Conservation (phyloP, 257 asterid species). For the Striga asiatica region DNA sequence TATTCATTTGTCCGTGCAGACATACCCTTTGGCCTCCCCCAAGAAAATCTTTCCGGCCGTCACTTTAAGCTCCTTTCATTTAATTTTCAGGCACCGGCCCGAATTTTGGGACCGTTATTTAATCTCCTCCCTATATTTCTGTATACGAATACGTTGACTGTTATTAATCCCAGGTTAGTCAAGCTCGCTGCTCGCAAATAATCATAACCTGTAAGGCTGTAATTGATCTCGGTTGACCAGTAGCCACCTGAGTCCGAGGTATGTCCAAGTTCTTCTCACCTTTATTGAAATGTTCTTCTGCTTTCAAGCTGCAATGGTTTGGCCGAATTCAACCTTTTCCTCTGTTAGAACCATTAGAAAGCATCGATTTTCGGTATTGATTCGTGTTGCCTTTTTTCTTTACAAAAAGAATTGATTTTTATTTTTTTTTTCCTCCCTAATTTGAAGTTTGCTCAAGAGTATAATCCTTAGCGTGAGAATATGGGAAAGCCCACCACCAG, state of each 20-base stretch:
- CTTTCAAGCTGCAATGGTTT: no score
- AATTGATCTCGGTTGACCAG: conserved; percentile 10
- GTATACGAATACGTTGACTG: not conserved
- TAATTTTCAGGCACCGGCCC: not conserved
- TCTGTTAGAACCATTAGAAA: no score
- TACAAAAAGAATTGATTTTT: no score
- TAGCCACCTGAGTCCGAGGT: conserved; percentile 27
- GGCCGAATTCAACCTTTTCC: no score
- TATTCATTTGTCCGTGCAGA: conserved; percentile 13
- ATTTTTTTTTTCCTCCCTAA: not conserved
- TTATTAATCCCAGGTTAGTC: not conserved
- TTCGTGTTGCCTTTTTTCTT: not conserved
- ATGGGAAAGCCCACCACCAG: conserved; percentile 87
- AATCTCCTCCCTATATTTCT: not conserved
- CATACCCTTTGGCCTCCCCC: conserved; percentile 17
- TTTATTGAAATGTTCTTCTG: no score
- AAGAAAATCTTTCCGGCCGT: conserved; percentile 10
- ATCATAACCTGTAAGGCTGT: not conserved
- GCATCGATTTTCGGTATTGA: not conserved
- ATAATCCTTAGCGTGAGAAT: conserved; percentile 1
- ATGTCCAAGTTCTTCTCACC: not conserved
- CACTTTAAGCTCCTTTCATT: no score
- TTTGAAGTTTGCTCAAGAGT: conserved; percentile 11
- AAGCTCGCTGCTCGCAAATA: conserved; percentile 11
- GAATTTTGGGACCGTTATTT: conserved; percentile 1